A percentile compares a stretch with the other conserved stretches of the same genome.
phyloP scores from a whole-genome alignment of 345 rosid genomes.

The Cardiospermum halicacabum region DNA sequence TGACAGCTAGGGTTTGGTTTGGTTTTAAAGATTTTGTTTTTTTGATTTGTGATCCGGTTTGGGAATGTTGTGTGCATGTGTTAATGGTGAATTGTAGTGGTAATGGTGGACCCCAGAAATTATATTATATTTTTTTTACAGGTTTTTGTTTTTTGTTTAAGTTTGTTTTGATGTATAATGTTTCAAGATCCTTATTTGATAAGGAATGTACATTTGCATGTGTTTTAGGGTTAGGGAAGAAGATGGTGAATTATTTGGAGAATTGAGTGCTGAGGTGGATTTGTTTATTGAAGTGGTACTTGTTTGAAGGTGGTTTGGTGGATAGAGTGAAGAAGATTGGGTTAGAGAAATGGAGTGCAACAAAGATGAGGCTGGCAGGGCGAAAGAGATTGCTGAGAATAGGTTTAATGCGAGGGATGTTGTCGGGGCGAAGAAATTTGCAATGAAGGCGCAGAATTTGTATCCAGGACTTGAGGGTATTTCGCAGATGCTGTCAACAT shows the following conservation, averaged over 20 bases:
- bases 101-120: neutral
- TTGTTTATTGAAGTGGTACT: neutral
- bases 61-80: neutral
- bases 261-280: conserved; percentile 1
- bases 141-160: neutral
- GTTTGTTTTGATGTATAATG: neutral
- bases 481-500: conserved; percentile 46
- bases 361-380: conserved; percentile 55
- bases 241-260: neutral
- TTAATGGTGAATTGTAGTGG: neutral
- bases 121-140: no score
- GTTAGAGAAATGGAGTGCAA: conserved; percentile 52
- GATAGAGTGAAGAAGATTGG: neutral
- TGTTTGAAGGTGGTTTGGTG: neutral
- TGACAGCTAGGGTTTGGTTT: neutral
- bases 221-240: neutral
- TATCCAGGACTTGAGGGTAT: conserved; percentile 51
- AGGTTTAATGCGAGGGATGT: conserved; percentile 45
- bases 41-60: neutral
- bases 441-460: conserved; percentile 59
- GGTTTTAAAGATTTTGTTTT: neutral
- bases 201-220: no score
- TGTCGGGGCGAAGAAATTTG: conserved; percentile 53
- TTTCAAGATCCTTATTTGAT: no score
- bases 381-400: conserved; percentile 61